Evolutionary conservation across 108 stramenopile genomes (phyloP).

Genomic region (Nitzschia sp.): DNA sequence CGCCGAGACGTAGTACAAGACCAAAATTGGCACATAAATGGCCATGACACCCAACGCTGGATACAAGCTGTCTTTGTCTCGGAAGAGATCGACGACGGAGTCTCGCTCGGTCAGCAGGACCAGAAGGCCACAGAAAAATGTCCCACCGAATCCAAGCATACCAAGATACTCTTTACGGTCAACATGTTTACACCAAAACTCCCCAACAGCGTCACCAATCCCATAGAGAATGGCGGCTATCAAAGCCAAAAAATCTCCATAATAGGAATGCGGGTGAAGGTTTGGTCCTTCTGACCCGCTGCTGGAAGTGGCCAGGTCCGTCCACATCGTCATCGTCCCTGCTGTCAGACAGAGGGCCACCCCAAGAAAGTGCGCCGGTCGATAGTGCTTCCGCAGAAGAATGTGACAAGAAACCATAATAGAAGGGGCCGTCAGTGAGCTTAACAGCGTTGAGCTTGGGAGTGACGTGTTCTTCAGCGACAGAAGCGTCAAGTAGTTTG

Average conservation of each 20-base stretch:
- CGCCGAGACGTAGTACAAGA: constrained; percentile 53
- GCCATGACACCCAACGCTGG: constrained; percentile 34
- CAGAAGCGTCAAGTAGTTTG: constrained; percentile 67
- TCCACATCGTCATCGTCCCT: constrained; percentile 42
- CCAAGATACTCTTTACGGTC: constrained; percentile 75
- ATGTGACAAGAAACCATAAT: constrained; percentile 78
- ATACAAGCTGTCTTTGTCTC: constrained; percentile 1
- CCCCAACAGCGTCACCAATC: constrained; percentile 64
- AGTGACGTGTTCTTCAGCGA: constrained; percentile 83
- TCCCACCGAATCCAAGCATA: constrained; percentile 76
- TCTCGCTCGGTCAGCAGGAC: constrained; percentile 45
- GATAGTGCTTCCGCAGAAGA: constrained; percentile 48
- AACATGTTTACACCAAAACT: constrained; percentile 60
- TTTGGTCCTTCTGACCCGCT: neutral
- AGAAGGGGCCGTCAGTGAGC: constrained; percentile 85
- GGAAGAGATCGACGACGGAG: constrained; percentile 10
- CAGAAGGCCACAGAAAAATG: constrained; percentile 45
- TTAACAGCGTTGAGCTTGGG: constrained; percentile 79
- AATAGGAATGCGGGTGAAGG: constrained; percentile 27
- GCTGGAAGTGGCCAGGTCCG: constrained; percentile 23
- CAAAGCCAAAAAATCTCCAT: constrained; percentile 66
- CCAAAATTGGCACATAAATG: constrained; percentile 46
- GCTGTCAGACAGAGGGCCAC: constrained; percentile 52
- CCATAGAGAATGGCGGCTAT: constrained; percentile 59
- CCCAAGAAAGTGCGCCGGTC: constrained; percentile 45